Percentiles rank a stretch among this genome's conserved stretches.
Conservation (phyloP, 208 protist species). For the Entamoeba invadens region DNA sequence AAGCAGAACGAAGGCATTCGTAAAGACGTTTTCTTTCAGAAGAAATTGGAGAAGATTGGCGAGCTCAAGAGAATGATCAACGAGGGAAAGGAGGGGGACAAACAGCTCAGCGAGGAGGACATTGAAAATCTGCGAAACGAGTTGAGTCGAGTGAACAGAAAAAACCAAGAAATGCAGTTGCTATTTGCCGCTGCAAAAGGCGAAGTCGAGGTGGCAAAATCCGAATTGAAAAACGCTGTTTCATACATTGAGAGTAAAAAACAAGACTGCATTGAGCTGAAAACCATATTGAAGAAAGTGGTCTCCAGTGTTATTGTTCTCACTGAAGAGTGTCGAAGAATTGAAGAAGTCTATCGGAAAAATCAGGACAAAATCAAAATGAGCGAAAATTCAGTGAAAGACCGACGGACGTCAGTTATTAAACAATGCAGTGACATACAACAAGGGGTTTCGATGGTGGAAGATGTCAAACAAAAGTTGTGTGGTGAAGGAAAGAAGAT, state of each 20-base stretch:
- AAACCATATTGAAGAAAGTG: background rate
- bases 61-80: background rate
- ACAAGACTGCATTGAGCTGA: background rate
- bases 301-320: background rate
- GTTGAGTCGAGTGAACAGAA: background rate
- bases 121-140: background rate
- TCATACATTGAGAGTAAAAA: background rate
- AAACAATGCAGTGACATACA: background rate
- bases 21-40: background rate
- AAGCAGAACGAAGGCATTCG: slow-evolving; percentile 5
- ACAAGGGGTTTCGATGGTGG: background rate
- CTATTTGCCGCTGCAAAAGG: background rate
- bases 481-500: background rate
- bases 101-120: background rate
- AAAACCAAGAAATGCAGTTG: background rate
- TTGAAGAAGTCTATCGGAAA: background rate
- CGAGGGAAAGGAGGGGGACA: background rate
- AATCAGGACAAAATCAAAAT: background rate
- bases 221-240: background rate
- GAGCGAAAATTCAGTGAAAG: background rate
- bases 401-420: background rate
- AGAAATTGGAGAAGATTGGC: background rate
- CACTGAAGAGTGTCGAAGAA: background rate
- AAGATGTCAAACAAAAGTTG: background rate
- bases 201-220: background rate